A percentile compares a stretch with the other conserved stretches of the same genome.
These are phyloP conservation scores for Mikania micrantha DNA, from an alignment of 129 eudicot species.

Conservation along the genomic window DNA sequence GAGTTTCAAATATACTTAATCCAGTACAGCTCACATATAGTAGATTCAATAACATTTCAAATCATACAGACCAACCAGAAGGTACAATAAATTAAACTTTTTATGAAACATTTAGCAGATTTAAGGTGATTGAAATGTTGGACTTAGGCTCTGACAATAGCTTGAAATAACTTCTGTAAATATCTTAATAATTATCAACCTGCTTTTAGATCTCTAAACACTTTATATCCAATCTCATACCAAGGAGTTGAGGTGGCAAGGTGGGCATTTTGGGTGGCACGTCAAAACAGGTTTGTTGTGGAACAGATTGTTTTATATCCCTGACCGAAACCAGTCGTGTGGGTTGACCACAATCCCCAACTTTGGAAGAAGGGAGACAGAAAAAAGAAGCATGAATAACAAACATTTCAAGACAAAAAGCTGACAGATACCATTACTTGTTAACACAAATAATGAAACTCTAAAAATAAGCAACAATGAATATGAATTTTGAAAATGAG, in stretches of 20 bases:
- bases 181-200: not conserved
- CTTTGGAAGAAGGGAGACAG: not conserved
- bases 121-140: slow-evolving; percentile 9
- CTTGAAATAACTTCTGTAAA: not conserved
- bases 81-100: too few relatives aligned
- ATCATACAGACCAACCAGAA: slow-evolving; percentile 7
- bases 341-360: not conserved
- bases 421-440: not conserved
- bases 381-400: not conserved
- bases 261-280: not conserved
- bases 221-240: not conserved
- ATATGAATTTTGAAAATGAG: not conserved
- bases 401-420: slow-evolving; percentile 3
- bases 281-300: not conserved
- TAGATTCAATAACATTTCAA: not conserved
- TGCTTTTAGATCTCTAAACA: not conserved
- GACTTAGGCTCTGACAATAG: not conserved
- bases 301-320: not conserved
- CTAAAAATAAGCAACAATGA: not conserved
- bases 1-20: not conserved
- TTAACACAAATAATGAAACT: not conserved
- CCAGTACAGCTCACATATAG: not conserved
- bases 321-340: not conserved
- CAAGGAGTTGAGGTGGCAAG: not conserved
- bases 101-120: too few relatives aligned